Evolutionary conservation across 2,329 filamentous ascomycete genomes (phyloP), one percentile per base, ranked within the genome.

Genomic region (Aureobasidium sp.): DNA sequence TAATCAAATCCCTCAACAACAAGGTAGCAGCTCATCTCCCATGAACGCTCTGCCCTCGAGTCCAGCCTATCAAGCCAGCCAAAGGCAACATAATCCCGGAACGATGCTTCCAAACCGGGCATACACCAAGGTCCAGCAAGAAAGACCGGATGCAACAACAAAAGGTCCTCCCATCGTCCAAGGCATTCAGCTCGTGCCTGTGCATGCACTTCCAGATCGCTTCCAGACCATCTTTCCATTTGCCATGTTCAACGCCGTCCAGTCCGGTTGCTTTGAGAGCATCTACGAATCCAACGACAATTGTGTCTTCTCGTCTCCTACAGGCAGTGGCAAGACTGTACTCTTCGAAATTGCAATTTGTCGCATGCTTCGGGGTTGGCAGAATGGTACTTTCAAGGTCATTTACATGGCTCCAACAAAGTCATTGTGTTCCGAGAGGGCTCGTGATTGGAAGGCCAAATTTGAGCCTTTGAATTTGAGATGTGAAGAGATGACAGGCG

Each of bases 391-490:
- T 51, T 91, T 87, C 79, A 95, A 95, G 71, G 85, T 93, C 47
- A 82, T 95, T 3, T 96, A 95, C 68, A 88, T 90, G 73, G 90
- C 90, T 11, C 91, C 90, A 0, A 93, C 89, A 0, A 95, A 94
- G 66, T 89, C 90, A 0, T 78, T 95, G 1, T 96, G 90, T 69
- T 82, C 87, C 0, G 90, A 96, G 69, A 79, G 89, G 41, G 81
- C 87, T 55, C 82, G 83, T 53, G 90, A 95, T 67, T 96, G 91
- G 90, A 81, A 85, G 63, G 79, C 77, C 51, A 94, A 91, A 68
- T 93, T 95, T 68, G 78, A 77, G 29, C 76, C 81, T 14, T 75
- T 94, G 62, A 85, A 84, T 25, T 74, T 94, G 14, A 78, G 82
- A 62, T 90, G 88, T 70, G 85, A 86, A 3, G 90, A 94, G 71